Base-by-base conservation (phyloP, 1,139 yeast genomes). In the Hyphopichia pseudoburtonii region DNA sequence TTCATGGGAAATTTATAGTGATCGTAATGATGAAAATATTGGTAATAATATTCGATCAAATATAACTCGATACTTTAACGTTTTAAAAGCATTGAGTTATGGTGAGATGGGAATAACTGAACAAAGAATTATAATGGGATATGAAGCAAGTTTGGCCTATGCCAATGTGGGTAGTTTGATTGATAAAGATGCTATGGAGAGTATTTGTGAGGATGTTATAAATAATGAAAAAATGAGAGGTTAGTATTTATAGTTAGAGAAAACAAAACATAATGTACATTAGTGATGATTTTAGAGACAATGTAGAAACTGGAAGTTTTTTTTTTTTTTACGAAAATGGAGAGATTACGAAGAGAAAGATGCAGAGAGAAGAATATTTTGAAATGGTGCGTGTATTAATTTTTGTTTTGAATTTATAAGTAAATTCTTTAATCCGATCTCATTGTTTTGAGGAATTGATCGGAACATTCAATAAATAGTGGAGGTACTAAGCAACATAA, bases 1-100 rank as follows among this genome's bases (percentile, higher is more conserved):
- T 33, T 86, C 96, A 2, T 82, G 95, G 90, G 96, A 90, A 54
- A 92, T 94, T 36, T 94, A 94, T 62, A 84, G 95, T 38, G 98
- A 94, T 60, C 76, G 78, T 42, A 94, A 94, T 56, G 97, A 90
- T 45, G 62, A 60, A 4, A 55, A 64, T 18, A 83, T 94, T 16
- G 64, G 86, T 4, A 62, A 68, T 14, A 68, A 77, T 16, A 72
- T 80, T 7, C 75, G 94, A 48, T 79, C 76, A 44, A 84, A 89
- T 17, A 90, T 94, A 32, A 76, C 95, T 8, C 72, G 97, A 41
- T 92, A 94, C 58, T 78, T 83, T 36, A 89, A 89, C 60, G 90
- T 94, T 44, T 71, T 92, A 38, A 78, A 78, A 48, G 95, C 95
- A 0, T 69, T 92, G 46, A 86, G 89, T 18, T 75, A 73, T 49